Base-by-base conservation (phyloP, 2,329 filamentous ascomycete genomes). In the Fusarium piperis region DNA sequence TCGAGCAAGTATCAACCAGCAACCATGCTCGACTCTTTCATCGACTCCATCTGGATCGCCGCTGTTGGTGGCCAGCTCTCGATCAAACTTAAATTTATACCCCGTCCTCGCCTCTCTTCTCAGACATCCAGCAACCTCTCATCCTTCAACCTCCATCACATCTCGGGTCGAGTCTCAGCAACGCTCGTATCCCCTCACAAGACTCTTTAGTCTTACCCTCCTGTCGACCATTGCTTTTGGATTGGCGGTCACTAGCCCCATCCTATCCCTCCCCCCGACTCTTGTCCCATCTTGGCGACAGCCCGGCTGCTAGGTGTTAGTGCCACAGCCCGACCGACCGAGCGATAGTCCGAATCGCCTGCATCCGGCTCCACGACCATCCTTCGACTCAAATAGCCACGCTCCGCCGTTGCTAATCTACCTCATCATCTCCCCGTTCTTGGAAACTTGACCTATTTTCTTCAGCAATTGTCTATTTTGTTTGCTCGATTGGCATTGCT, bases 311-410 rank as follows among this genome's bases (percentile, higher is more conserved):
- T 51, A 51, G 44, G 44, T 51, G 9, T 30, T 67, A 67, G 64
- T 57, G 70, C 57, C 72, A 68, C 70, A 66, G 61, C 70, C 75
- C 74, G 73, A 77, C 74, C 70, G 67, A 69, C 75, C 75, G 73
- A 77, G 73, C 75, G 75, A 77, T 62, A 73, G 46, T 57, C 75
- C 75, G 75, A 75, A 69, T 61, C 55, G 56, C 66, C 59, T 71
- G 51, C 58, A 61, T 52, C 16, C 10, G 46, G 46, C 60, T 63
- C 62, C 69, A 62, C 60, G 63, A 61, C 63, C 55, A 20, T 32
- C 51, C 64, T 56, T 51, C 59, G 30, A 62, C 60, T 62, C 65
- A 67, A 73, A 73, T 64, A 74, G 59, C 59, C 64, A 58, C 57
- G 59, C 44, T 63, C 36, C 32, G 55, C 65, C 68, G 39, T 65